Conservation (phyloP, 139 green algal genomes). For the Coccomyxa sp. region DNA sequence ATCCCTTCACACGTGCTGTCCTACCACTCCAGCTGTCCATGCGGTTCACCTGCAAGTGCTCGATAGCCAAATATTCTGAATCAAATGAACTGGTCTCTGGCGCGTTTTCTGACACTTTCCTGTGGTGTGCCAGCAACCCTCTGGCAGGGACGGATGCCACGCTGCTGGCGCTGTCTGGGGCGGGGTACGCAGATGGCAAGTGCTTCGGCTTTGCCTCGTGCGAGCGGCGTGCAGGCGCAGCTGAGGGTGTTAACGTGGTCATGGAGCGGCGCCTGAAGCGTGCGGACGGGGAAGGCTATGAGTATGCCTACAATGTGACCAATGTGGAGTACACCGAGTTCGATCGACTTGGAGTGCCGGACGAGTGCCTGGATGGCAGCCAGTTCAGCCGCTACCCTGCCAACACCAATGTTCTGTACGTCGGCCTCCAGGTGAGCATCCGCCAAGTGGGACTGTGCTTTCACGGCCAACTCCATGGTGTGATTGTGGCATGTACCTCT, state of each 20-base stretch:
- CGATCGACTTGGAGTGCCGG: conserved; percentile 77
- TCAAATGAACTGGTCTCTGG: background rate
- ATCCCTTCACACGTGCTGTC: background rate
- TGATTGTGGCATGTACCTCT: background rate
- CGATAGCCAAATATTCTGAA: background rate
- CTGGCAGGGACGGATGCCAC: conserved; percentile 93
- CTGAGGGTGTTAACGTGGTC: conserved; percentile 97
- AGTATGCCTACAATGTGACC: conserved; percentile 72
- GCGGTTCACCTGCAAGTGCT: background rate
- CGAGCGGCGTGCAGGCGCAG: conserved; percentile 82
- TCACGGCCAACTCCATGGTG: background rate
- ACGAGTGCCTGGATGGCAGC: conserved; percentile 48
- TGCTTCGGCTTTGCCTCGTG: conserved; percentile 96
- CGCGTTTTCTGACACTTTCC: background rate
- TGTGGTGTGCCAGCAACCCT: conserved; percentile 72
- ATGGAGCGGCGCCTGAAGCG: conserved; percentile 36
- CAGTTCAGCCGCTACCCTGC: conserved; percentile 75
- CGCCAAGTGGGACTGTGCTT: background rate
- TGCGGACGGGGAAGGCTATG: conserved; percentile 1
- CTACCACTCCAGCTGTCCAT: background rate
- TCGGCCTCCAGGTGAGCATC: conserved; percentile 54
- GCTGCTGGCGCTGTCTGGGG: conserved; percentile 88
- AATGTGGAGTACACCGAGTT: conserved; percentile 99
- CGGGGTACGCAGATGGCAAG: conserved; percentile 45
- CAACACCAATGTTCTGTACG: conserved; percentile 98